Evolutionary conservation across 495 filamentous ascomycete species (phyloP), one percentile per base, ranked within the genome.

Genomic region (Neurospora discreta): DNA sequence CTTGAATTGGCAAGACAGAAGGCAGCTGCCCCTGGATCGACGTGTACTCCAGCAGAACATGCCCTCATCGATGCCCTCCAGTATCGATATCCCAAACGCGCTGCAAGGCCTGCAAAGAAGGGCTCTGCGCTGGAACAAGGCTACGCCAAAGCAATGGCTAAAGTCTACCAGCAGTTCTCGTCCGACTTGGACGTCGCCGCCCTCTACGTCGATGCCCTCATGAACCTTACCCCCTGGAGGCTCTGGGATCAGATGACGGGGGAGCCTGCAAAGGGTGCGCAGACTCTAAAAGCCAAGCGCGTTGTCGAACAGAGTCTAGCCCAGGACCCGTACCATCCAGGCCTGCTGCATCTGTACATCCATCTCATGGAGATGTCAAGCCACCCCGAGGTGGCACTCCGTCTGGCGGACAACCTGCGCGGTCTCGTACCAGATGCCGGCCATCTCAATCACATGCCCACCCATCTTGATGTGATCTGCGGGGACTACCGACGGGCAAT

Each of bases 331-430:
- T 81, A 81, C n/a, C 88, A 91, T 72, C 89, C 90, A 0, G 90
- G 90, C 3, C 78, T 92, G 3, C 76, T 92, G 30, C 90, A 92
- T 75, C 78, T 91, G 3, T 92, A 91, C 72, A 91, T 92, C 70
- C 90, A 93, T 75, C 82, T 91, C 16, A 90, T 91, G 87, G 90
- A 93, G 75, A 92, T 92, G 90, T 92, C 89, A 3, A 73, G 77
- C 0, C 83, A 83, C 2, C 90, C 90, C 0, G 90, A 91, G 70
- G 76, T 73, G 6, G 90, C 87, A 0, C 77, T 92, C 3, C 78
- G 78, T 2, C 82, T 82, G 7, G 89, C 90, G 0, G 86, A 91
- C 70, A 81, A 83, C 52, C 84, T 92, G 3, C 87, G 89, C 3
- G 85, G 84, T 1, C 82, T 92, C 2, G 84, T 90, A 0, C 90